Conservation (phyloP, 1,284 basidiomycete species). For the Thecaphora thlaspeos region DNA sequence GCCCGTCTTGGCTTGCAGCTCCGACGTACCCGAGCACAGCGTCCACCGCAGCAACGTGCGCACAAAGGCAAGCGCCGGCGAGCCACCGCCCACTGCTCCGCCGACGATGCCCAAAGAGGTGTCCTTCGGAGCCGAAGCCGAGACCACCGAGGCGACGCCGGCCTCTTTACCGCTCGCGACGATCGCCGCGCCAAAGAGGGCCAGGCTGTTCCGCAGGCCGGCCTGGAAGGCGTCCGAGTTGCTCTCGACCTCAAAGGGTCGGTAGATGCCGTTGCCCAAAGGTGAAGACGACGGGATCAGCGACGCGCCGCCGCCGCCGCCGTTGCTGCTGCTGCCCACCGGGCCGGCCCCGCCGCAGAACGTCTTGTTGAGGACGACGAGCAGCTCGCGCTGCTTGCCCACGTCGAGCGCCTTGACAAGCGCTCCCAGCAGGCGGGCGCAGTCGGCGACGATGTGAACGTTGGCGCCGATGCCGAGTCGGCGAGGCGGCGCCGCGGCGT, state of each 20-base stretch:
- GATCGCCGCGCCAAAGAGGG: constrained; percentile 21
- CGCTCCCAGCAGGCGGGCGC: constrained; percentile 31
- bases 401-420: constrained; percentile 32
- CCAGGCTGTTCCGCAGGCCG: constrained; percentile 13
- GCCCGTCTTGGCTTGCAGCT: constrained; percentile 19
- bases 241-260: background rate
- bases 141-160: constrained; percentile 8
- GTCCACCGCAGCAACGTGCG: constrained; percentile 20
- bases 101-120: no score
- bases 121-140: constrained; percentile 3
- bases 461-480: constrained; percentile 23
- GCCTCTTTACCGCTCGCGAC: constrained; percentile 9
- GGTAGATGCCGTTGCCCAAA: no score
- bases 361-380: constrained; percentile 24
- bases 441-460: constrained; percentile 33
- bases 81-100: no score
- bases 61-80: constrained; percentile 10
- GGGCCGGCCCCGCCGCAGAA: constrained; percentile 11
- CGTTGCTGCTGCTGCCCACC: constrained; percentile 1
- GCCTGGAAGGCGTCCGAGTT: background rate
- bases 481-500: background rate
- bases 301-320: background rate
- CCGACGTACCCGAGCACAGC: constrained; percentile 2
- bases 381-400: constrained; percentile 29
- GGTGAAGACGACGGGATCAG: constrained; percentile 1